Conservation (phyloP, 805 yeast genomes). For the Phaffomyces opuntiae region DNA sequence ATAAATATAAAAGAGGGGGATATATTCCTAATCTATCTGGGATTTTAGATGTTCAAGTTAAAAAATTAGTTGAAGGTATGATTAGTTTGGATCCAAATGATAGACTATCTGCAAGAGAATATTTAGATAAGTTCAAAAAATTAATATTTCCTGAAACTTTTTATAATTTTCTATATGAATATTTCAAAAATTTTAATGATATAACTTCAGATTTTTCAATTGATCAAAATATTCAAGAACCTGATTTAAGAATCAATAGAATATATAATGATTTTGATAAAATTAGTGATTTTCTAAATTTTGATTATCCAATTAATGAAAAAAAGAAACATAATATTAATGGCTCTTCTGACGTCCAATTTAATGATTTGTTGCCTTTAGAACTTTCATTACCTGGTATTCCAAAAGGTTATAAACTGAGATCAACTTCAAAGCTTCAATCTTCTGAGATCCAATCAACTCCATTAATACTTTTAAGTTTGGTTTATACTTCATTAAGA, state of each 20-base stretch:
- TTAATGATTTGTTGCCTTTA: constrained; percentile 26
- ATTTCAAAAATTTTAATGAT: constrained; percentile 38
- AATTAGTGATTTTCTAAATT: constrained; percentile 35
- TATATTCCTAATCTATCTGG: constrained; percentile 55
- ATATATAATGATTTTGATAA: constrained; percentile 54
- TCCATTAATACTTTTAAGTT: constrained; percentile 49
- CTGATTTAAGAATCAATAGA: constrained; percentile 52
- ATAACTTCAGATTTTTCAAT: constrained; percentile 9
- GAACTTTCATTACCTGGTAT: constrained; percentile 47
- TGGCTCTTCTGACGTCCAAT: constrained; percentile 2
- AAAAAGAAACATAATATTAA: neutral
- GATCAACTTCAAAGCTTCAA: constrained; percentile 24
- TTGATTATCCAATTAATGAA: constrained; percentile 21
- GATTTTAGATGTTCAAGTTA: constrained; percentile 44
- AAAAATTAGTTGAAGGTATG: constrained; percentile 55
- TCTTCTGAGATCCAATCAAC: constrained; percentile 34
- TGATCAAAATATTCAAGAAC: constrained; percentile 29
- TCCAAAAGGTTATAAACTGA: constrained; percentile 37
- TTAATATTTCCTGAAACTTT: constrained; percentile 61
- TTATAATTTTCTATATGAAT: constrained; percentile 63
- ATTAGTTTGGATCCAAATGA: constrained; percentile 53
- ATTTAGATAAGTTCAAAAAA: constrained; percentile 44
- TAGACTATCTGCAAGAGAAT: constrained; percentile 48
- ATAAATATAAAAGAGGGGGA: constrained; percentile 69
- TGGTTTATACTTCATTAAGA: constrained; percentile 53